These are phyloP conservation scores for Sphaerulina populicola DNA, from an alignment of 2,329 filamentous ascomycete genomes.

Conservation along the genomic window DNA sequence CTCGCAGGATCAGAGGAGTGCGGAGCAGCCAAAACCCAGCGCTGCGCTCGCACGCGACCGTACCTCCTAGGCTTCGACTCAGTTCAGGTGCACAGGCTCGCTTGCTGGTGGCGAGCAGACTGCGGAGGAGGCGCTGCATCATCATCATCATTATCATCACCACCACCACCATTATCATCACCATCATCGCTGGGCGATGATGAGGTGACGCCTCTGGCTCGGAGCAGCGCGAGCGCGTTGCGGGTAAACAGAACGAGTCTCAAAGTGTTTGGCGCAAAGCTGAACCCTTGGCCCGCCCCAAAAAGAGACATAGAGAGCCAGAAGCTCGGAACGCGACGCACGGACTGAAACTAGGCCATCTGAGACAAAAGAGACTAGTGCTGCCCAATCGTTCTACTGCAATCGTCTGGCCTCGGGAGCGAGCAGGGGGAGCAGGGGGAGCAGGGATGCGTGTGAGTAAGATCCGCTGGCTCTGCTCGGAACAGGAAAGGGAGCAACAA, in stretches of 20 bases:
- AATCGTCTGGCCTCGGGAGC: slow-evolving; percentile 1
- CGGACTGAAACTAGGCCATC: not conserved
- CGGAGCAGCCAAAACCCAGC: not conserved
- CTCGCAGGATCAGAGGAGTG: not conserved
- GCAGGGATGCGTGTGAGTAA: slow-evolving; percentile 3
- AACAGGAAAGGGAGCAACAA: slow-evolving; percentile 10
- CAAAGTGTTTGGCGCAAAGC: not conserved
- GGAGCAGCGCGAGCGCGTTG: no score
- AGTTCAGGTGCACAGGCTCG: not conserved
- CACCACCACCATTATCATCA: no score
- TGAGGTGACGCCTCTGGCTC: not conserved
- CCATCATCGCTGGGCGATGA: not conserved
- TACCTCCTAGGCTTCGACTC: not conserved
- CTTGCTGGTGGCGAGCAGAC: slow-evolving; percentile 1
- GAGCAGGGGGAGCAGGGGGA: not conserved
- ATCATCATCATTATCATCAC: no score
- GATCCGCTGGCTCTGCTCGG: slow-evolving; percentile 6
- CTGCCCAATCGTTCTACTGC: slow-evolving; percentile 1
- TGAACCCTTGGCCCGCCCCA: not conserved
- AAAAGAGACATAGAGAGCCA: slow-evolving; percentile 24
- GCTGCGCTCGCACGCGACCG: not conserved
- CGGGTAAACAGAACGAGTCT: no score
- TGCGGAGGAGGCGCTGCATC: not conserved
- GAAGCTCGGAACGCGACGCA: slow-evolving; percentile 4
- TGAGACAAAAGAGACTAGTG: slow-evolving; percentile 2